A percentile compares a stretch with the other conserved stretches of the same genome.
Conservation (phyloP, 108 stramenopile genomes). For the Aureococcus anophagefferens region DNA sequence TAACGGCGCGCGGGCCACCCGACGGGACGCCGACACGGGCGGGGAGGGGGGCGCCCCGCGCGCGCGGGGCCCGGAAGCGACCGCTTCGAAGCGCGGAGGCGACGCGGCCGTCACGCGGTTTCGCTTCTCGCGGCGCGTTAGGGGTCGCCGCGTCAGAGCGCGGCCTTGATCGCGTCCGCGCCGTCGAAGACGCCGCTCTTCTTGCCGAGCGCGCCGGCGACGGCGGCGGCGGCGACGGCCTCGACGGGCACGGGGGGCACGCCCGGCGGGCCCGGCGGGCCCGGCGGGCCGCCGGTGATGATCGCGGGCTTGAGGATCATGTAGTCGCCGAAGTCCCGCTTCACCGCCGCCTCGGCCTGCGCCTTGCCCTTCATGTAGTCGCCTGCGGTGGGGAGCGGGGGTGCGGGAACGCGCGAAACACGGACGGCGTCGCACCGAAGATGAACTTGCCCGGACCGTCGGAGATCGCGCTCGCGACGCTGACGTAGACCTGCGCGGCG, state of each 20-base stretch:
- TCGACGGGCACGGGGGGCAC: constrained; percentile 7
- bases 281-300: constrained; percentile 10
- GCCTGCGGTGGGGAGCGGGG: too few relatives aligned
- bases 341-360: constrained; percentile 12
- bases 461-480: constrained; percentile 5
- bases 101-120: too few relatives aligned
- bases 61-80: too few relatives aligned
- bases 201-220: constrained; percentile 12
- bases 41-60: too few relatives aligned
- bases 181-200: constrained; percentile 12
- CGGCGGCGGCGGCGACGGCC: constrained; percentile 7
- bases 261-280: constrained; percentile 14
- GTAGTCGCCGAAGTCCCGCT: constrained; percentile 3
- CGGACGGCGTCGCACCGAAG: too few relatives aligned
- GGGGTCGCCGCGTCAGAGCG: too few relatives aligned
- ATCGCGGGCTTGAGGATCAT: constrained; percentile 12
- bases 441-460: constrained; percentile 8
- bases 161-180: constrained; percentile 4
- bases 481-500: constrained; percentile 1
- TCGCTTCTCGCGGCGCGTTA: too few relatives aligned
- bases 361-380: constrained; percentile 23
- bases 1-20: too few relatives aligned
- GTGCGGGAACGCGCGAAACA: too few relatives aligned
- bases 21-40: too few relatives aligned
- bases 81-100: too few relatives aligned